Base-by-base conservation (phyloP, 768 basidiomycete genomes). In the Lactifluus piperatus region DNA sequence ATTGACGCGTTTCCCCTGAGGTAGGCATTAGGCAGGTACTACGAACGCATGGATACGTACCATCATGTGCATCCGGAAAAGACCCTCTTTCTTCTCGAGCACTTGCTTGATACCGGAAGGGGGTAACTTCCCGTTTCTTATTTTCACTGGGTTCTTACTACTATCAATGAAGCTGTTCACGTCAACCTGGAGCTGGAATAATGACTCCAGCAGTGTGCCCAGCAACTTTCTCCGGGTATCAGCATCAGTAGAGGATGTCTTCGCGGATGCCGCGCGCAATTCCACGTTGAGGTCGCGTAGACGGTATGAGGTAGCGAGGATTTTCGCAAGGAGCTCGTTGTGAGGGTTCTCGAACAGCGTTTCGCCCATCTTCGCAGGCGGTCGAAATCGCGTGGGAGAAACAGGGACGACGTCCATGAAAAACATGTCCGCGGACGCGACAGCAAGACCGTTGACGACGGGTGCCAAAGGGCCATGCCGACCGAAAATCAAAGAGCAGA, bases 31-130 rank as follows among this genome's bases (percentile, higher is more conserved):
- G 58, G 45, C 30, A 57, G 47, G 49, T 34, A 52, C 56, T 24
- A 49, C 29, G 29, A 6, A 55, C 29, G 51, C 54, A 51, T 9
- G 26, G 71, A 36, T 29, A 39, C 80, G 57, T 58, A 93, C 94
- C 97, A 99, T 99, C 97, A 99, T 98, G 68, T 99, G 85, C 74
- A 94, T 97, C 58, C 97, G 80, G 80, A 99, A 99, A 50, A 99
- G 71, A 46, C 97, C 97, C 64, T 98, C 97, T 73, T 99, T 99
- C 81, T 98, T 99, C 76, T 99, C 97, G 66, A 99, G 74, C 13
- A 88, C 82, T 72, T 99, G 95, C 77, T 98, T 99, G 63, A 99
- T 84, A 63, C 97, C 97, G 45, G 85, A 78, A 34, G 94, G 94
- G 29, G 94, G 94, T 20, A 91, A 76, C 68, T 93, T 93, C 3